Conservation (phyloP, 2,329 filamentous ascomycete genomes). For the Sporothrix schenckii region DNA sequence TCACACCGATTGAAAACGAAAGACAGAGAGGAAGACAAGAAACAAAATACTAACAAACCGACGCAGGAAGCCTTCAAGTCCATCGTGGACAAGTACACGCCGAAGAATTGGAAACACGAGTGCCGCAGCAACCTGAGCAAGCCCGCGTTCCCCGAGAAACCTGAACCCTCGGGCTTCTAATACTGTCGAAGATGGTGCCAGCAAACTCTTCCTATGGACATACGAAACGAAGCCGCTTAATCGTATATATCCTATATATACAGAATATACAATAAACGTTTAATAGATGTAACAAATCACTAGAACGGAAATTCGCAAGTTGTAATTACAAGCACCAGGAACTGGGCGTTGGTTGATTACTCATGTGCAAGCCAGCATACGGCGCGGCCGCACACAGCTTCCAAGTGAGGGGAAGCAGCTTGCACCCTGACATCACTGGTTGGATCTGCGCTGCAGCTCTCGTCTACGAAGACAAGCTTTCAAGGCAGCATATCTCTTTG, state of each 20-base stretch:
- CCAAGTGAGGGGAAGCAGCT: conserved; percentile 16
- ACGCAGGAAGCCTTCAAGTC: conserved; percentile 81
- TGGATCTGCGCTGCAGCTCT: background rate
- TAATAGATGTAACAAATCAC: background rate
- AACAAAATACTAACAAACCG: conserved; percentile 23
- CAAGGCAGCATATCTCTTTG: background rate
- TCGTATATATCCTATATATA: background rate
- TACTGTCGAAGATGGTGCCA: background rate
- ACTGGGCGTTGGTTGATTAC: conserved; percentile 3
- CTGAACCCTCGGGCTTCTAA: conserved; percentile 50
- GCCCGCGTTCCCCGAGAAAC: conserved; percentile 52
- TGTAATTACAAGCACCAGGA: background rate
- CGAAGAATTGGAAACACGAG: conserved; percentile 70
- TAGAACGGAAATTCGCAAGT: background rate
- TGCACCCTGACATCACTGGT: conserved; percentile 21
- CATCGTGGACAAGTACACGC: conserved; percentile 88
- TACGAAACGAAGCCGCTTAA: background rate
- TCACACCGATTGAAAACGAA: no score
- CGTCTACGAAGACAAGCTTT: background rate
- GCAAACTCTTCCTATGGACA: background rate
- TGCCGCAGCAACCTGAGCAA: conserved; percentile 52
- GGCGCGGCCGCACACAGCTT: background rate
- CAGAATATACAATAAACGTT: no score
- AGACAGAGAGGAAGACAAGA: no score
- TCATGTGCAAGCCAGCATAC: conserved; percentile 6